Evolutionary conservation across 2,329 filamentous ascomycete species (phyloP).

Genomic region (Talaromyces pinophilus): DNA sequence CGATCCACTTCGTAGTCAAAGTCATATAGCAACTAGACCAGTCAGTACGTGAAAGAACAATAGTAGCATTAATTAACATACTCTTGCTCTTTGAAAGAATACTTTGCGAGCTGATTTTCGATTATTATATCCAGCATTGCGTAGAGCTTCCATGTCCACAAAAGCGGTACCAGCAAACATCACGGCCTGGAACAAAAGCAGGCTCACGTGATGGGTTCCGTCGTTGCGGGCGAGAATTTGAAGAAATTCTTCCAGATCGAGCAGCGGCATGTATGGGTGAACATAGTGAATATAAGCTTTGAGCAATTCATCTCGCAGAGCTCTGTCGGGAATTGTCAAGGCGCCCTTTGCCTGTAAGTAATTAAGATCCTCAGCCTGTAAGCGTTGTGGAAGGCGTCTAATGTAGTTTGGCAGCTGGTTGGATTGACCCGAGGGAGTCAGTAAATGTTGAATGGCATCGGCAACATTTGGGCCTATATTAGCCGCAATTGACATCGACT

Average conservation of each 20-base stretch:
- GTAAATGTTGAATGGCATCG: slow-evolving; percentile 39
- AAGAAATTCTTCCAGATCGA: slow-evolving; percentile 67
- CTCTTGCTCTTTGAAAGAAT: slow-evolving; percentile 85
- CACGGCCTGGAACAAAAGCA: slow-evolving; percentile 88
- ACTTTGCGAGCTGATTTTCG: slow-evolving; percentile 81
- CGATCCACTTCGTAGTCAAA: slow-evolving; percentile 94
- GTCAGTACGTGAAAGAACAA: slow-evolving; percentile 8
- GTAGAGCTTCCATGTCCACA: slow-evolving; percentile 75
- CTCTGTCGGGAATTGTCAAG: slow-evolving; percentile 68
- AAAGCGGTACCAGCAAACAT: slow-evolving; percentile 94
- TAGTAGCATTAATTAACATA: slow-evolving; percentile 47
- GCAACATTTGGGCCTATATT: slow-evolving; percentile 31
- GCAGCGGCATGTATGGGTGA: slow-evolving; percentile 88
- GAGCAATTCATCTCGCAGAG: slow-evolving; percentile 77
- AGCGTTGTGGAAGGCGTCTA: slow-evolving; percentile 73
- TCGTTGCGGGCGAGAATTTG: slow-evolving; percentile 63
- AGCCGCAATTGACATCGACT: slow-evolving; percentile 39
- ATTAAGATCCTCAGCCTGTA: slow-evolving; percentile 77
- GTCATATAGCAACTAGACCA: slow-evolving; percentile 67
- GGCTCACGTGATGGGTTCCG: slow-evolving; percentile 70
- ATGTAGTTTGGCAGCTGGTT: slow-evolving; percentile 67
- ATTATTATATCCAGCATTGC: slow-evolving; percentile 72
- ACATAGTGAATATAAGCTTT: slow-evolving; percentile 85
- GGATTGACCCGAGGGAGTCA: slow-evolving; percentile 37
- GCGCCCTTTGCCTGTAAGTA: slow-evolving; percentile 85